A percentile compares a stretch with the other conserved stretches of the same genome.
Evolutionary conservation across 768 basidiomycete species (phyloP).

Genomic region (Tulasnella sp.): DNA sequence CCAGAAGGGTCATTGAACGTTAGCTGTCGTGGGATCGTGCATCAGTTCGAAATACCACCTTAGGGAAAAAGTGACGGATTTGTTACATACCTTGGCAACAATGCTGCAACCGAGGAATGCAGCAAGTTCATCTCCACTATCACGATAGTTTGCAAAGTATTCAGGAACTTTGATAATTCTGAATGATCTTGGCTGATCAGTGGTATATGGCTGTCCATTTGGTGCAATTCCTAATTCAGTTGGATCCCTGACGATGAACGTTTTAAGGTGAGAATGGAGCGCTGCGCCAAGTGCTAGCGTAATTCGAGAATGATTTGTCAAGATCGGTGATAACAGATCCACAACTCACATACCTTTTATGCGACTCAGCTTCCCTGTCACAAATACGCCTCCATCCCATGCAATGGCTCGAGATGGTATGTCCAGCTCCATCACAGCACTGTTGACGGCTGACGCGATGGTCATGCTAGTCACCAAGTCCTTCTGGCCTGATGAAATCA

Average conservation of each 20-base stretch:
- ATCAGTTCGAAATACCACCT: background rate
- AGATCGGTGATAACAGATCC: background rate
- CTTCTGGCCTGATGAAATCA: conserved; percentile 4
- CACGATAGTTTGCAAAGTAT: conserved; percentile 82
- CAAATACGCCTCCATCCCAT: conserved; percentile 65
- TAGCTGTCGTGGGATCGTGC: conserved; percentile 34
- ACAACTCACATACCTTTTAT: conserved; percentile 45
- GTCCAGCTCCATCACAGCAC: conserved; percentile 44
- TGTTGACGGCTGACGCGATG: conserved; percentile 55
- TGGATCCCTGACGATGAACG: conserved; percentile 45
- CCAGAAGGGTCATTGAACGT: conserved; percentile 56
- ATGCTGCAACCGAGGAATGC: conserved; percentile 74
- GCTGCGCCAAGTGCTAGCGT: conserved; percentile 47
- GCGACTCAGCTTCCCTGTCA: conserved; percentile 64
- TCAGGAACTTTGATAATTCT: conserved; percentile 62
- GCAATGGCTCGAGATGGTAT: conserved; percentile 55
- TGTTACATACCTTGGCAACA: conserved; percentile 55
- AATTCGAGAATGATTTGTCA: conserved; percentile 13
- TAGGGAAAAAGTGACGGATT: conserved; percentile 15
- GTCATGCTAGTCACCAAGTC: conserved; percentile 27
- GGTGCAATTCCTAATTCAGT: conserved; percentile 27
- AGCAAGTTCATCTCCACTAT: conserved; percentile 68
- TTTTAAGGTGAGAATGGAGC: conserved; percentile 53
- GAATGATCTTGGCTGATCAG: conserved; percentile 49
- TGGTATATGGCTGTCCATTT: conserved; percentile 3